Base-by-base conservation (phyloP, 2,329 filamentous ascomycete species). In the Neodidymelliopsis sp. region DNA sequence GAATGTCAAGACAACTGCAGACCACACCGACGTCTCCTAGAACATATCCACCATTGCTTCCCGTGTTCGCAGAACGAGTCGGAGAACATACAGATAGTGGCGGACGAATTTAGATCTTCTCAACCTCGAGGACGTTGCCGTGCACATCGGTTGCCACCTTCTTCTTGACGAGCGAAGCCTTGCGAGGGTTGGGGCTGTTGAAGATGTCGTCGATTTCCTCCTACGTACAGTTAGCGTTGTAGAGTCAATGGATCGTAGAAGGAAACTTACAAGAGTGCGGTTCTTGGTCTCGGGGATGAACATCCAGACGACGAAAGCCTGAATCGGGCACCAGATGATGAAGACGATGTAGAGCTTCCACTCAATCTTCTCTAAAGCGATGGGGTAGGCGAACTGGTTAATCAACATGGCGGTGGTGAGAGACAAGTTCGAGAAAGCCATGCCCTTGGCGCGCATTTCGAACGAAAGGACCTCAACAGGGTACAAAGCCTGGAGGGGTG, bases 381-480 rank as follows among this genome's bases (percentile, higher is more conserved):
- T 57, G 1, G 63, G 63, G 22, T 56, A 69, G 7, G 64, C 65
- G 23, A 67, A 68, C 40, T 68, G 64, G 53, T 68, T 69, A 35
- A 69, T 36, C 34, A 69, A 43, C 45, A 54, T 59, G 22, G 54
- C 64, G 8, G 54, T 41, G 11, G 47, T 64, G 34, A 65, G 41
- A 0, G 62, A 39, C 22, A 79, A 71, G 35, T 77, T 77, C 54
- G 77, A 77, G 54, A 78, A 72, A 6, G 74, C 75, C 71, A 79
- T 78, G 2, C 78, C 77, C 55, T 80, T 80, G 2, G 77, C 77
- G 12, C 78, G 68, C 0, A 67, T 75, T 48, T 77, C 75, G 48
- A 78, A 79, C 5, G 74, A 70, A 12, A 80, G 65, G 56, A 75
- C 77, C 53, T 80, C 77, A n/a, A 79, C 77, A 0, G 76, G 74